Base-by-base conservation (phyloP, 164 flowering plant genomes). In the Annona squamosa region DNA sequence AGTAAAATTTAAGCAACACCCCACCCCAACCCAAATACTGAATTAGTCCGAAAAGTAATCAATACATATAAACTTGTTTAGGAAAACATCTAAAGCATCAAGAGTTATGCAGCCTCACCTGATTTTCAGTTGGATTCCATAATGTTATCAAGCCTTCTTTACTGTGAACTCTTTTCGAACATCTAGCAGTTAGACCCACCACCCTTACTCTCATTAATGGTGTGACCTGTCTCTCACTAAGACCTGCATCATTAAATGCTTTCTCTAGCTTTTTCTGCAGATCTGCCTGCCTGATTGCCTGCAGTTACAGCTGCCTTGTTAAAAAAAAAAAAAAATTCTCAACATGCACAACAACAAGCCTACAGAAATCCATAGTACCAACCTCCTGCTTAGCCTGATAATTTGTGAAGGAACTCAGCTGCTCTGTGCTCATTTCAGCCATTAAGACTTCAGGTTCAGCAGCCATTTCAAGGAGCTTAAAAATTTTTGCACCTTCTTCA, bases 391-490 rank as follows among this genome's bases (percentile, higher is more conserved):
- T 95, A 66, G 90, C 85, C 81, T 83, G 86, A 80, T 87, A 95
- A 76, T 81, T 73, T 44, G 91, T 72, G 78, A 90, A 85, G 46
- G 90, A 87, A 72, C 73, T 81, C 48, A 95, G 84, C 78, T 92
- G 97, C 71, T 88, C 89, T 1, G 86, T 76, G 71, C 85, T 95
- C 98, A 95, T 90, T 69, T 86, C 97, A 57, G 97, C 97, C 99
- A 95, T 90, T 71, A 95, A 9, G 42, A 86, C 70, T 80, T 95
- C 98, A 68, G 99, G 99, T 79, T 95, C 99, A 68, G 92, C 92
- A 75, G 97, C 84, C 72, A 80, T 81, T 81, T 93, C 98, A 44
- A 95, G 91, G 59, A 89, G 78, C 75, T 82, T 89, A 16, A 87
- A 82, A 68, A 93, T 84, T 81, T 86, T 83, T 69, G 90, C 97